Conservation (phyloP, 352 stramenopile genomes). For the Phytopythium ostracodes region DNA sequence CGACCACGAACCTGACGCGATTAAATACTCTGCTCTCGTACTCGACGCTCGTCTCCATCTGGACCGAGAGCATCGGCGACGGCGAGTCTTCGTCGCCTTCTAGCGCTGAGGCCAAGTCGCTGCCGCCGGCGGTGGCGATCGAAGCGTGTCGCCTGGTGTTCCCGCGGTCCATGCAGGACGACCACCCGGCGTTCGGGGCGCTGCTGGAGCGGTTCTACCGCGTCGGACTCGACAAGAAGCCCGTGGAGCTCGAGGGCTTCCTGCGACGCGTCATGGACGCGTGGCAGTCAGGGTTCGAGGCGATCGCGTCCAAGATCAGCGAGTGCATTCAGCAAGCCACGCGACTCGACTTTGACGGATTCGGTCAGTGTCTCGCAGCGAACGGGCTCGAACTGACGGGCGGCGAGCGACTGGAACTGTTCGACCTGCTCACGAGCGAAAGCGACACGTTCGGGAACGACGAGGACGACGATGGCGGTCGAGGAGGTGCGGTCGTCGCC, state of each 20-base stretch:
- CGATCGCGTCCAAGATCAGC: conserved; percentile 19
- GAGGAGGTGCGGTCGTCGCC: conserved; percentile 7
- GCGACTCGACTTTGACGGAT: conserved; percentile 37
- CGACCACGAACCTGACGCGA: neutral
- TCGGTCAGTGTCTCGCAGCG: conserved; percentile 23
- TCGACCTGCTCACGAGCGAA: conserved; percentile 42
- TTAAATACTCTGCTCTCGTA: conserved; percentile 22
- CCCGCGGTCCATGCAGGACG: conserved; percentile 33
- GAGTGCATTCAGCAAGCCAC: conserved; percentile 14
- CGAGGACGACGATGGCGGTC: neutral
- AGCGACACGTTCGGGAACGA: conserved; percentile 18
- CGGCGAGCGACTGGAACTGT: conserved; percentile 52
- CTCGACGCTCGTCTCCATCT: conserved; percentile 37
- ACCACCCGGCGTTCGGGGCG: conserved; percentile 18
- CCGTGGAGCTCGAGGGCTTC: conserved; percentile 40
- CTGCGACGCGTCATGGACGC: conserved; percentile 30
- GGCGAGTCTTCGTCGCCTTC: conserved; percentile 22
- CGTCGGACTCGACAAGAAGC: conserved; percentile 31
- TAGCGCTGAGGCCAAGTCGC: conserved; percentile 9
- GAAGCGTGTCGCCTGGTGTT: conserved; percentile 42
- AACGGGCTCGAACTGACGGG: conserved; percentile 49
- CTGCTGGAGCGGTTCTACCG: conserved; percentile 41
- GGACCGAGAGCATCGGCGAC: conserved; percentile 70
- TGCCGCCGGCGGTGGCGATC: conserved; percentile 27
- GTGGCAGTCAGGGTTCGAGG: conserved; percentile 41